These are phyloP conservation scores for Otatea glauca DNA, from an alignment of 176 grass and related monocot species.

Conservation along the genomic window DNA sequence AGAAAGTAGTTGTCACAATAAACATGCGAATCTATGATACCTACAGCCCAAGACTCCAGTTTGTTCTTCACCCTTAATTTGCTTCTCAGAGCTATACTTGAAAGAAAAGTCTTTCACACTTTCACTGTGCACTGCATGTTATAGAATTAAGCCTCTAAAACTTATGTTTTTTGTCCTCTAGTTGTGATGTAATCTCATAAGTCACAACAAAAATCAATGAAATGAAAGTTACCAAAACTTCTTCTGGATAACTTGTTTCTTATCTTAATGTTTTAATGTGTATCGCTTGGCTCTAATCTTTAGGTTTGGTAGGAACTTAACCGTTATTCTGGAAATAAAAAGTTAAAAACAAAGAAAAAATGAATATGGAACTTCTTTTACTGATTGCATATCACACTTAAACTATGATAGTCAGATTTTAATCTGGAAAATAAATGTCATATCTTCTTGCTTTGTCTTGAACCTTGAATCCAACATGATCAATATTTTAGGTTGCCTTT, in stretches of 20 bases:
- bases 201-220: slow-evolving; percentile 1
- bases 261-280: neutral
- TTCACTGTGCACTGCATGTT: neutral
- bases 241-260: neutral
- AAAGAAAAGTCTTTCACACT: neutral
- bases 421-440: neutral
- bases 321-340: neutral
- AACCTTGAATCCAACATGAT: neutral
- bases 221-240: neutral
- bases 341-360: neutral
- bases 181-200: neutral
- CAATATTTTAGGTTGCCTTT: neutral
- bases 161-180: neutral
- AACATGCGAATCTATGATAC: neutral
- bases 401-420: slow-evolving; percentile 14
- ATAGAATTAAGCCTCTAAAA: neutral
- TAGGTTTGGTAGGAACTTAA: neutral
- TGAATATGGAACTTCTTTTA: neutral
- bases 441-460: slow-evolving; percentile 7
- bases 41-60: neutral
- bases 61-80: neutral
- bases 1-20: slow-evolving; percentile 10
- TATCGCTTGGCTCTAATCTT: neutral
- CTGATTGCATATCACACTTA: neutral
- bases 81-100: slow-evolving; percentile 12